A percentile compares a stretch with the other conserved stretches of the same genome.
Evolutionary conservation across 805 yeast species (phyloP).

Genomic region (Metschnikowia vanudenii): DNA sequence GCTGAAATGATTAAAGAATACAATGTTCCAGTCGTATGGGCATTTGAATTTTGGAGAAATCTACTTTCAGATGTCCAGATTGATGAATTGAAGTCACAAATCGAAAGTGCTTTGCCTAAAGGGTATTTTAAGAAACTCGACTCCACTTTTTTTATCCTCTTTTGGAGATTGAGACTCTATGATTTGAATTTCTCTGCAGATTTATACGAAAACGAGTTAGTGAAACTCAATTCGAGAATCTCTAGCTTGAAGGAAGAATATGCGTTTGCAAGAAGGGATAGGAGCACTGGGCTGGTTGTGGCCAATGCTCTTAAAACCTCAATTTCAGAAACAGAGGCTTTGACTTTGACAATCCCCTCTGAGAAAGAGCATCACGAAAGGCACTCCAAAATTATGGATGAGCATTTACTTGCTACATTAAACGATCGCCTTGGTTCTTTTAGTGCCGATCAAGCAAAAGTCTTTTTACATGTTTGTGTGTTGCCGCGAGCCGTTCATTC

Average conservation of each 20-base stretch:
- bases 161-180: slow-evolving; percentile 73
- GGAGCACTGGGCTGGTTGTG: slow-evolving; percentile 14
- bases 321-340: slow-evolving; percentile 24
- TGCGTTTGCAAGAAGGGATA: slow-evolving; percentile 26
- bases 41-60: slow-evolving; percentile 75
- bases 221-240: slow-evolving; percentile 37
- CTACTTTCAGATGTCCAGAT: slow-evolving; percentile 30
- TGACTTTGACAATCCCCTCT: slow-evolving; percentile 27
- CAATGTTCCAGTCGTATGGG: slow-evolving; percentile 57
- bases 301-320: slow-evolving; percentile 27
- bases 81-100: slow-evolving; percentile 7
- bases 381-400: slow-evolving; percentile 36
- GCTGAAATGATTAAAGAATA: slow-evolving; percentile 41
- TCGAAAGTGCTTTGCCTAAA: slow-evolving; percentile 12
- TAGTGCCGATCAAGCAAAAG: not conserved
- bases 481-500: slow-evolving; percentile 78
- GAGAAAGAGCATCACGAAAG: slow-evolving; percentile 47
- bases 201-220: slow-evolving; percentile 49
- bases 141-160: slow-evolving; percentile 35
- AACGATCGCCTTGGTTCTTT: slow-evolving; percentile 12
- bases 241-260: slow-evolving; percentile 38
- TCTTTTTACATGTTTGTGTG: slow-evolving; percentile 61
- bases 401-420: slow-evolving; percentile 43
- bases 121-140: slow-evolving; percentile 18
- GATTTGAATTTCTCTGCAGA: slow-evolving; percentile 59